phyloP scores from a whole-genome alignment of 306 rosid genomes.

The Mimosa bimucronata region DNA sequence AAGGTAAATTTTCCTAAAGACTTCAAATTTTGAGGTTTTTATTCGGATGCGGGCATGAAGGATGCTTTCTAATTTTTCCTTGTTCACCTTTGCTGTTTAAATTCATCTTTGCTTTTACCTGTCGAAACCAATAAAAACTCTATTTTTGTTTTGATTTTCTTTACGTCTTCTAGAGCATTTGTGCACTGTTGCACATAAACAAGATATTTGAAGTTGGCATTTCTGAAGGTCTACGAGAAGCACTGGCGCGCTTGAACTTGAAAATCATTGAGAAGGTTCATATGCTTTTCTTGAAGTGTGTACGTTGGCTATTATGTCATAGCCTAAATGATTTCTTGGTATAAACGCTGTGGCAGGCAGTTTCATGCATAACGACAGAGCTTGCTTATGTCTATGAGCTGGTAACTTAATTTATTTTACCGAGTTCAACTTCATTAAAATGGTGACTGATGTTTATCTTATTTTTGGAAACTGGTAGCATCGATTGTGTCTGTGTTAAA shows the following conservation, averaged over 20 bases:
- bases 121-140: conserved; percentile 13
- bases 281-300: conserved; percentile 32
- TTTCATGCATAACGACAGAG: conserved; percentile 79
- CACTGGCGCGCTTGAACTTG: conserved; percentile 63
- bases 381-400: conserved; percentile 89
- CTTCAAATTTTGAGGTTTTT: conserved; percentile 15
- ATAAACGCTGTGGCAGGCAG: conserved; percentile 60
- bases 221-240: conserved; percentile 84
- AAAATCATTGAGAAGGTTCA: conserved; percentile 81
- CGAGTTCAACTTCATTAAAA: neutral
- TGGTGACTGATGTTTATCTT: neutral
- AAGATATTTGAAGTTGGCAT: conserved; percentile 96
- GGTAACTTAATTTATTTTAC: conserved; percentile 54
- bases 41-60: neutral
- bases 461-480: neutral
- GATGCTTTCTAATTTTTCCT: conserved; percentile 26
- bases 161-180: conserved; percentile 62
- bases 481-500: neutral
- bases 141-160: conserved; percentile 14
- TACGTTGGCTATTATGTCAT: conserved; percentile 30
- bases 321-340: conserved; percentile 26
- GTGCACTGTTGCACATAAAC: conserved; percentile 85
- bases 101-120: conserved; percentile 29
- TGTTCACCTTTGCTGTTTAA: conserved; percentile 17
- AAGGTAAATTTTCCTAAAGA: conserved; percentile 55